Conservation (phyloP, 495 filamentous ascomycete genomes). For the Tricharina praecox region DNA sequence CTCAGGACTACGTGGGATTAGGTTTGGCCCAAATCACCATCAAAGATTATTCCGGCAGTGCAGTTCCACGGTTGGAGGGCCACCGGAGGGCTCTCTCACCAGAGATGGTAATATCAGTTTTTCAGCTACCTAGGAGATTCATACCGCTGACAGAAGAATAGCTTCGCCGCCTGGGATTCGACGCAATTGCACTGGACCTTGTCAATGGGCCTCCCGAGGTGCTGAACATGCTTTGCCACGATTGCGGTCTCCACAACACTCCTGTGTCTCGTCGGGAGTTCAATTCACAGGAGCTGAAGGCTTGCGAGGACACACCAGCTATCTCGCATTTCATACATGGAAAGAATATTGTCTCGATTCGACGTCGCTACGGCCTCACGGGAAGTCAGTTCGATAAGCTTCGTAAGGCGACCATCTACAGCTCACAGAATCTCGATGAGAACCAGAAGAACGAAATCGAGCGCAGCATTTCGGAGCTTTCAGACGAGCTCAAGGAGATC, state of each 20-base stretch:
- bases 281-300: no score
- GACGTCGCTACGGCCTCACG: conserved; percentile 11
- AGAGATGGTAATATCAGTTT: neutral
- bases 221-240: conserved; percentile 66
- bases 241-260: conserved; percentile 46
- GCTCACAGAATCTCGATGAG: conserved; percentile 20
- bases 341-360: conserved; percentile 2
- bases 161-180: conserved; percentile 42
- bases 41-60: conserved; percentile 33
- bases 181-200: conserved; percentile 60
- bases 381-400: conserved; percentile 11
- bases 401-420: conserved; percentile 16
- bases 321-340: conserved; percentile 22
- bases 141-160: conserved; percentile 1
- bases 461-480: conserved; percentile 25
- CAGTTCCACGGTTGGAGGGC: conserved; percentile 34
- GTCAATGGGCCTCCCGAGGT: conserved; percentile 71
- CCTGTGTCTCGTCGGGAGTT: conserved; percentile 38
- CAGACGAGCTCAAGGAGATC: conserved; percentile 30
- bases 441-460: conserved; percentile 28
- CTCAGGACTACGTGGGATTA: conserved; percentile 33
- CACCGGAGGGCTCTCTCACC: conserved; percentile 27
- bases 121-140: neutral
- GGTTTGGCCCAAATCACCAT: conserved; percentile 49
- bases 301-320: no score